A percentile compares a stretch with the other conserved stretches of the same genome.
Evolutionary conservation across 257 asterid species (phyloP).

Genomic region (Coffea canephora): DNA sequence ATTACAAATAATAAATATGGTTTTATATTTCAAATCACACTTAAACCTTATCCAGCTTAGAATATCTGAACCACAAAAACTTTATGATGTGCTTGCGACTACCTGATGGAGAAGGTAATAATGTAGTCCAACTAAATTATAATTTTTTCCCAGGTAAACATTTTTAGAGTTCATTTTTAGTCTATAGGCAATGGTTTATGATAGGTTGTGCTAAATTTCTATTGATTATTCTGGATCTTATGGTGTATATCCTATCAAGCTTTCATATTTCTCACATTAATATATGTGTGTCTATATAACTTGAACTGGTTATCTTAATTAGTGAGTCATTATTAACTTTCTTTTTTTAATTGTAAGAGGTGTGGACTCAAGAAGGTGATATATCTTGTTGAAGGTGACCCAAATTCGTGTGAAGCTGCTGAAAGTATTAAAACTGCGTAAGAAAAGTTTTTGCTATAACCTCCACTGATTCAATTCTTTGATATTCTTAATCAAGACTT

Average conservation of each 20-base stretch:
- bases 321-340: not conserved
- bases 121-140: not conserved
- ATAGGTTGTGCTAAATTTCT: not conserved
- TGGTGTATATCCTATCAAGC: not conserved
- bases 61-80: not conserved
- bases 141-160: not conserved
- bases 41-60: not conserved
- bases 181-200: not conserved
- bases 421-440: conserved; percentile 97
- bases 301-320: too few species aligned
- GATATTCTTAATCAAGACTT: not conserved
- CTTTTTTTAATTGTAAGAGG: conserved; percentile 45
- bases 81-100: not conserved
- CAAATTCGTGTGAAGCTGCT: conserved; percentile 83
- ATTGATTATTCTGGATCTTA: not conserved
- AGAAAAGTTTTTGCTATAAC: conserved; percentile 24
- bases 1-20: too few species aligned
- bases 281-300: too few species aligned
- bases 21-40: not conserved
- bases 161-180: not conserved
- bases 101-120: not conserved
- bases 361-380: conserved; percentile 97
- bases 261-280: too few species aligned
- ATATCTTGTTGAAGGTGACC: conserved; percentile 97
- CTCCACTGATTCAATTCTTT: not conserved